Conservation (phyloP, 164 flowering plant genomes). For the Nelumbo lutea region DNA sequence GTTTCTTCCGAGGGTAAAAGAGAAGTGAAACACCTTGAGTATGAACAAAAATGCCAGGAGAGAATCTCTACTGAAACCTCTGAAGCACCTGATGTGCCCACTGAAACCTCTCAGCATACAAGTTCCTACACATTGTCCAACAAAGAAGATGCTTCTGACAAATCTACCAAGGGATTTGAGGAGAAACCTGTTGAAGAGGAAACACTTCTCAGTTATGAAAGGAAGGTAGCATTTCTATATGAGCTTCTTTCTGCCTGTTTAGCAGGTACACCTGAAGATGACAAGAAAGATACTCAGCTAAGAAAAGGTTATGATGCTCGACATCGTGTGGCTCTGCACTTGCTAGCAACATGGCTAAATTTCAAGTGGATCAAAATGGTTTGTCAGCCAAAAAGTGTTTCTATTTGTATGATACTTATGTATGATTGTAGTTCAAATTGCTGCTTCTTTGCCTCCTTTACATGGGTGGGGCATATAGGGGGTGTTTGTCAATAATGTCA, state of each 20-base stretch:
- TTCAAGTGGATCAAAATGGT: slow-evolving; percentile 91
- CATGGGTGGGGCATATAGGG: neutral
- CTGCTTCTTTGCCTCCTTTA: slow-evolving; percentile 6
- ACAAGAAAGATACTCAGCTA: slow-evolving; percentile 39
- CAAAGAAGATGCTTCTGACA: slow-evolving; percentile 21
- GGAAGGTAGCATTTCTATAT: slow-evolving; percentile 73
- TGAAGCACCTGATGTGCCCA: slow-evolving; percentile 21
- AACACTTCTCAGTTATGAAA: slow-evolving; percentile 42
- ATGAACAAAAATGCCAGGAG: slow-evolving; percentile 52
- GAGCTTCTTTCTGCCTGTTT: slow-evolving; percentile 95
- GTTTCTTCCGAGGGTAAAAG: slow-evolving; percentile 33
- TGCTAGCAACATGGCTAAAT: slow-evolving; percentile 87
- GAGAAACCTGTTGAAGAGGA: slow-evolving; percentile 55
- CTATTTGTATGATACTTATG: slow-evolving; percentile 2
- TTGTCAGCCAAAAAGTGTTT: slow-evolving; percentile 20
- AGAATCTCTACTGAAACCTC: slow-evolving; percentile 32
- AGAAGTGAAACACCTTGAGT: slow-evolving; percentile 45
- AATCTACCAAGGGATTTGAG: slow-evolving; percentile 19
- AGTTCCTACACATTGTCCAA: slow-evolving; percentile 9
- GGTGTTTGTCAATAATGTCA: too few species aligned
- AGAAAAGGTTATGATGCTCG: slow-evolving; percentile 96
- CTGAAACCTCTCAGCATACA: slow-evolving; percentile 11
- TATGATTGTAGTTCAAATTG: slow-evolving; percentile 2
- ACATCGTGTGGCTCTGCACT: slow-evolving; percentile 83
- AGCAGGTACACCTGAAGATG: slow-evolving; percentile 47